Evolutionary conservation across 2,329 filamentous ascomycete genomes (phyloP), one percentile per base, ranked within the genome.

Genomic region (Pseudogymnoascus sp.): DNA sequence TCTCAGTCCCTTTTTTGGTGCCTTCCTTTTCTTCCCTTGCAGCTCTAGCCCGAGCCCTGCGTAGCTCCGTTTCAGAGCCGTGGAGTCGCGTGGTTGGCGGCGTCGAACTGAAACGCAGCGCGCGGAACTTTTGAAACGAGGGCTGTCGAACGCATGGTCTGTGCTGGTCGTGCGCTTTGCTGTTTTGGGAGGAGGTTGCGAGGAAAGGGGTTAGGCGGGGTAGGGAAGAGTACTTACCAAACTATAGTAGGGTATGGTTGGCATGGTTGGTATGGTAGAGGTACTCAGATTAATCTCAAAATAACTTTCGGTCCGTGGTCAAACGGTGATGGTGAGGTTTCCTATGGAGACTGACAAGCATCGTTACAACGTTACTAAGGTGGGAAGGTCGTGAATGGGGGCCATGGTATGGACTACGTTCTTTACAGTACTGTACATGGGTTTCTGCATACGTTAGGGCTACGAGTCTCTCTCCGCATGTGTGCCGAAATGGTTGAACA

Each of bases 41-140:
- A 50, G 23, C 13, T 50, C 23, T 50, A 50, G 23, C 21, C 4
- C 23, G 13, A 29, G 44, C 13, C 15, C 3, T 29, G 15, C 23
- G 44, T 50, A 50, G 44, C 44, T 50, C 44, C 44, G 44, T 50
- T 50, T 50, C 44, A 50, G 44, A 50, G 23, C 44, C 44, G 44
- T 50, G 44, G 44, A 50, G 44, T 50, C 13, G 44, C 23, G 44
- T 50, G 44, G 44, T 29, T 50, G 44, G 44, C 21, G 44, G 23
- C 15, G 13, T 7, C 11, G 6, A 21, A 26, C 13, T 50, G 44
- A 50, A 50, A 50, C 44, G 23, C 4, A 29, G 23, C 42, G 23
- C 42, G 42, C 11, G 21, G 19, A 19, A 44, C 40, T 21, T 11
- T 46, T 21, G 23, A 46, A 46, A 21, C 11, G 15, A 17, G 19